Evolutionary conservation across 805 yeast species (phyloP).

Genomic region (Candida ficus): DNA sequence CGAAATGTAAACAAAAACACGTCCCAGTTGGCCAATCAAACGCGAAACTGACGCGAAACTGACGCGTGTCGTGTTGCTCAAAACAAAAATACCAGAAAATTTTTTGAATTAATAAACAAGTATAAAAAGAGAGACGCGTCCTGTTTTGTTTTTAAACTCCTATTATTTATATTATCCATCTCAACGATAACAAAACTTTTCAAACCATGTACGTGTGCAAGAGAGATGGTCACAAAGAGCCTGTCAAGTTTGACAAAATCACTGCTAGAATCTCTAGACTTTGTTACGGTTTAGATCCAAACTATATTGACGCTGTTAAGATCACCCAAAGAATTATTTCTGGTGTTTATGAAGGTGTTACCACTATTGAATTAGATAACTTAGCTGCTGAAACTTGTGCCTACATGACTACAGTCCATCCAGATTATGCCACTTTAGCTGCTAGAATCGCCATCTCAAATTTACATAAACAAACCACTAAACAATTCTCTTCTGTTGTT

Average conservation of each 20-base stretch:
- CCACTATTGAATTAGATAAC: constrained; percentile 80
- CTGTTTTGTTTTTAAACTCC: constrained; percentile 1
- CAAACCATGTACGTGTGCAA: constrained; percentile 70
- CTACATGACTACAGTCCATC: constrained; percentile 94
- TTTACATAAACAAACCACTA: constrained; percentile 90
- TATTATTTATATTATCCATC: neutral
- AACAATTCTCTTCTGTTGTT: constrained; percentile 74
- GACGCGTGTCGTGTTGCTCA: constrained; percentile 3
- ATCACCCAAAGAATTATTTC: constrained; percentile 93
- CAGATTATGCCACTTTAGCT: constrained; percentile 94
- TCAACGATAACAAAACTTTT: neutral
- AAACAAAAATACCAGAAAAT: neutral
- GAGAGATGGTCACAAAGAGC: constrained; percentile 93
- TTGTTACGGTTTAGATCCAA: constrained; percentile 89
- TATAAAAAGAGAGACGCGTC: constrained; percentile 9
- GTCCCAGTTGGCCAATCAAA: constrained; percentile 4
- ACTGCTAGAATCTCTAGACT: constrained; percentile 92
- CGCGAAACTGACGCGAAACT: constrained; percentile 11
- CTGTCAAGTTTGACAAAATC: constrained; percentile 93
- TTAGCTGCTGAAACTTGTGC: constrained; percentile 97
- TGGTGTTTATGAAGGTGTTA: constrained; percentile 97
- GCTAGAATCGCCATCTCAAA: constrained; percentile 95
- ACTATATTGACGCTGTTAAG: constrained; percentile 90
- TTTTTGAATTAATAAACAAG: neutral
- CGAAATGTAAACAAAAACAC: constrained; percentile 6